Base-by-base conservation (phyloP, 768 basidiomycete genomes). In the Hortiboletus flavorubellus region DNA sequence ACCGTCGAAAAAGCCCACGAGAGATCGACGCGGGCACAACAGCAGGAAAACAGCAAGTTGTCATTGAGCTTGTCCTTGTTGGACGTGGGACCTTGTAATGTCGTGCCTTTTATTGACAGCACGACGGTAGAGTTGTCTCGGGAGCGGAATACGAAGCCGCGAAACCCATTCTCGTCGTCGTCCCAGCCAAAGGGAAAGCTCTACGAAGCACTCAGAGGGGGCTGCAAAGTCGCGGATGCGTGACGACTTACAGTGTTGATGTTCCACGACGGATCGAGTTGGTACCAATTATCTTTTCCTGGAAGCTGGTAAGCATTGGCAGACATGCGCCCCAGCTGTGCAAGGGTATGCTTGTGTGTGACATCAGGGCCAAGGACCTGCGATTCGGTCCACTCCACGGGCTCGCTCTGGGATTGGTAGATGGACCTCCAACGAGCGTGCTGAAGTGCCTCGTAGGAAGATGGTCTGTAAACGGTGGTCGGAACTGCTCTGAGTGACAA, bases 1-100 rank as follows among this genome's bases (percentile, higher is more conserved):
- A 97, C 95, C 3, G 89, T 85, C 35, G 80, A 79, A 67, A 92
- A 87, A 29, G 81, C 66, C 94, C 95, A 98, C 3, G 89, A 85
- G 56, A 93, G 79, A 69, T 91, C 89, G 35, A 95, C 89, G 33
- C 85, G 80, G 15, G 93, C 95, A 64, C 96, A 98, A 68, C 96
- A 98, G 72, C 96, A 98, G 0, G 93, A 90, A 66, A 91, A 92
- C 16, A 92, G 70, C 69, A 91, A 63, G 63, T 92, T 92, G 71
- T 97, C 95, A 70, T 98, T 98, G 66, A 86, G 86, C 73, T 93
- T 95, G 73, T 98, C 96, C 64, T 88, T 85, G 75, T 83, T 89
- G 48, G 90, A 89, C 12, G 96, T 96, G 14, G 87, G 84, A 3
- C 93, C 93, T 59, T 82, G 80, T 0, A 94, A 70, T 0, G 91